phyloP scores from a whole-genome alignment of 78 protist genomes.

The Polysphondylium violaceum region DNA sequence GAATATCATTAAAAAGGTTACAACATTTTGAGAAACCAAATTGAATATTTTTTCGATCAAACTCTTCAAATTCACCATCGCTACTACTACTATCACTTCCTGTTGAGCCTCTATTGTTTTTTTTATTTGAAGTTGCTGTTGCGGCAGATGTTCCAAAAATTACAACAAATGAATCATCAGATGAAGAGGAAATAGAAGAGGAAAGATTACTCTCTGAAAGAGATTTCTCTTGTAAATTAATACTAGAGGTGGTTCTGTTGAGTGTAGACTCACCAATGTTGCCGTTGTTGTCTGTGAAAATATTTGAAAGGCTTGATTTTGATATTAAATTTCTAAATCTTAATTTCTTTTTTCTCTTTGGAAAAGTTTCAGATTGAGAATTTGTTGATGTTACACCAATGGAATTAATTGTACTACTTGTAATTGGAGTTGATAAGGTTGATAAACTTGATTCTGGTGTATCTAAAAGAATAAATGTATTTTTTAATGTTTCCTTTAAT shows the following conservation, averaged over 20 bases:
- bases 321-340: constrained; percentile 43
- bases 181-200: background rate
- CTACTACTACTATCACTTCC: constrained; percentile 2
- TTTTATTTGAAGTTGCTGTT: background rate
- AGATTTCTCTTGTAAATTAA: background rate
- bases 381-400: background rate
- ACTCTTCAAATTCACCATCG: constrained; percentile 22
- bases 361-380: constrained; percentile 27
- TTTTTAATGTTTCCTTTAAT: constrained; percentile 60
- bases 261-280: background rate
- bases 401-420: background rate
- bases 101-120: background rate
- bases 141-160: background rate
- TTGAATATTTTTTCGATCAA: constrained; percentile 39
- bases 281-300: constrained; percentile 2
- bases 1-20: constrained; percentile 67
- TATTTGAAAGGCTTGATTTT: constrained; percentile 15
- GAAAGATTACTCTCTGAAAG: too few species aligned
- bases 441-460: background rate
- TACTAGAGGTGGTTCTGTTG: background rate
- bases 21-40: constrained; percentile 19
- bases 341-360: constrained; percentile 38
- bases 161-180: constrained; percentile 42
- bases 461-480: constrained; percentile 52
- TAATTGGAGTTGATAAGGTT: background rate